phyloP scores from a whole-genome alignment of 2,329 filamentous ascomycete genomes.

The Claviceps humidiphila region DNA sequence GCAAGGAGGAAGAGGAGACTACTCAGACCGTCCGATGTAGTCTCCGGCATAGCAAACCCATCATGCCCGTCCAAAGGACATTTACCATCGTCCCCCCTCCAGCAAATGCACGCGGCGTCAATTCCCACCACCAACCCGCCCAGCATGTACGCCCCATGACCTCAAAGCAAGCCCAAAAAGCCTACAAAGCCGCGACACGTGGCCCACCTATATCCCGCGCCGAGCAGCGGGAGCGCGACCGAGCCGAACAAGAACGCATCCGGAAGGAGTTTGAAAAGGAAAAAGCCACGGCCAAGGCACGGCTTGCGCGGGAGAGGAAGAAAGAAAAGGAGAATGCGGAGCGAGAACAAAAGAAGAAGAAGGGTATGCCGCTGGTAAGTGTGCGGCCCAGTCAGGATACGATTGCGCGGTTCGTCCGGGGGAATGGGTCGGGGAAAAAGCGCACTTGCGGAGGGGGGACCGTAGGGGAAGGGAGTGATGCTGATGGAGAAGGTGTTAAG shows the following conservation, averaged over 20 bases:
- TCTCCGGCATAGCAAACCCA: conserved; percentile 9
- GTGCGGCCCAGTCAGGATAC: conserved; percentile 45
- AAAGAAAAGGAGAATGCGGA: conserved; percentile 38
- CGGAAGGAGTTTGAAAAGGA: conserved; percentile 38
- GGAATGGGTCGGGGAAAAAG: conserved; percentile 19
- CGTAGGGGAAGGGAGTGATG: background rate
- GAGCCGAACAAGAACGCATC: conserved; percentile 41
- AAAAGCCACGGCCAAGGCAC: conserved; percentile 33
- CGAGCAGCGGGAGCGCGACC: conserved; percentile 26
- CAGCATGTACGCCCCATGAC: conserved; percentile 20
- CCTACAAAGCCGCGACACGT: conserved; percentile 22
- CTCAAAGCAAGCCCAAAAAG: conserved; percentile 27
- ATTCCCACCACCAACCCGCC: background rate
- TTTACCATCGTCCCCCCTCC: conserved; percentile 30
- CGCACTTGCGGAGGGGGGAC: conserved; percentile 5
- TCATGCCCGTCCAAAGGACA: conserved; percentile 27
- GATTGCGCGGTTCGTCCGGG: conserved; percentile 38
- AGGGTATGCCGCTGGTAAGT: conserved; percentile 38
- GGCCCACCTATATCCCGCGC: conserved; percentile 25
- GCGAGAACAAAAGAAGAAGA: conserved; percentile 35
- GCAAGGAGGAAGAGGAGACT: background rate
- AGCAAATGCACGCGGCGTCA: conserved; percentile 2
- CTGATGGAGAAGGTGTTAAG: background rate
- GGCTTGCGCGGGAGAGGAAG: conserved; percentile 39
- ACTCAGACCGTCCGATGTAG: background rate